These are phyloP conservation scores for Diplodia mutila DNA, from an alignment of 2,329 filamentous ascomycete genomes.

Conservation along the genomic window DNA sequence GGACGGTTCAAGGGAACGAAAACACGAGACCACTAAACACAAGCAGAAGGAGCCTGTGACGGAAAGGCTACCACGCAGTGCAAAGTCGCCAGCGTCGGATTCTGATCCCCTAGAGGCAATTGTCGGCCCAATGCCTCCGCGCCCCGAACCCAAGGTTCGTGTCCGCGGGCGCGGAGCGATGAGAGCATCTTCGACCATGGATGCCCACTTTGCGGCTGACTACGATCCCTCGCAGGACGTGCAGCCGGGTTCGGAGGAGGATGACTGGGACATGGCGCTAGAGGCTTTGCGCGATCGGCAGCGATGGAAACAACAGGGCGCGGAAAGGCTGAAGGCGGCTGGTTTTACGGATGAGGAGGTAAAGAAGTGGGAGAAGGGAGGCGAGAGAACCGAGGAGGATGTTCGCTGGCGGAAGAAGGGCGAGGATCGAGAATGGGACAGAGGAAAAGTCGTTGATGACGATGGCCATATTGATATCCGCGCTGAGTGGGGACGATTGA, in stretches of 20 bases:
- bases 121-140: slow-evolving; percentile 71
- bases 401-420: slow-evolving; percentile 75
- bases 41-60: not conserved
- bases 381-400: slow-evolving; percentile 64
- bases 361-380: slow-evolving; percentile 68
- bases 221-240: slow-evolving; percentile 66
- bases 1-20: not conserved
- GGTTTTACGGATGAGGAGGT: slow-evolving; percentile 80
- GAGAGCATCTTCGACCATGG: slow-evolving; percentile 68
- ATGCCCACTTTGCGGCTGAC: slow-evolving; percentile 73
- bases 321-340: slow-evolving; percentile 73
- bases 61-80: not conserved
- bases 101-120: slow-evolving; percentile 77
- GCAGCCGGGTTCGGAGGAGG: slow-evolving; percentile 52
- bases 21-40: not conserved
- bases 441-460: slow-evolving; percentile 63
- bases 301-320: slow-evolving; percentile 74
- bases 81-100: slow-evolving; percentile 35
- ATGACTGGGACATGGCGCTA: slow-evolving; percentile 79
- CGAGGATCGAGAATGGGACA: slow-evolving; percentile 69
- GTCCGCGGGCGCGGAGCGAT: slow-evolving; percentile 73
- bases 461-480: slow-evolving; percentile 58
- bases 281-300: slow-evolving; percentile 80
- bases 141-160: slow-evolving; percentile 48
- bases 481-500: slow-evolving; percentile 49